Evolutionary conservation across 495 filamentous ascomycete species (phyloP).

Genomic region (Hypoxylon rickii): DNA sequence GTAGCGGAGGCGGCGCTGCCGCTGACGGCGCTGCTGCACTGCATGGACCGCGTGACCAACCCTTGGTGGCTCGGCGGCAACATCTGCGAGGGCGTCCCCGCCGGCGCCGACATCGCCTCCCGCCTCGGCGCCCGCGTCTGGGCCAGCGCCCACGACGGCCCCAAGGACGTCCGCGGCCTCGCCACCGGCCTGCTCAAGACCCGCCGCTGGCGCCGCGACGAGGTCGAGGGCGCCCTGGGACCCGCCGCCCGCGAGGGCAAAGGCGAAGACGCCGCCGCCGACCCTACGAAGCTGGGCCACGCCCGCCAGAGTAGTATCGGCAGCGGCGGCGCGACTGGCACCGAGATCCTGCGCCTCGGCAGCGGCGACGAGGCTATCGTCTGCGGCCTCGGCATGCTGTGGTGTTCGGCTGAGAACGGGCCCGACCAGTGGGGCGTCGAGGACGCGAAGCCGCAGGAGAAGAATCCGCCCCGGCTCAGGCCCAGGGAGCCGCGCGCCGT

Average conservation of each 20-base stretch:
- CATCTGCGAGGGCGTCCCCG: slow-evolving; percentile 59
- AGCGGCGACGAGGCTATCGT: slow-evolving; percentile 43
- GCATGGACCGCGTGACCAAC: slow-evolving; percentile 62
- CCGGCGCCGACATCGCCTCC: slow-evolving; percentile 61
- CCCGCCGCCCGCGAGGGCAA: slow-evolving; percentile 7
- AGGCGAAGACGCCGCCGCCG: no score
- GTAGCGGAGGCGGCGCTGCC: slow-evolving; percentile 62
- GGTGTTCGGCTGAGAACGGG: slow-evolving; percentile 14
- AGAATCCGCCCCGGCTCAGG: not conserved
- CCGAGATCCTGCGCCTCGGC: slow-evolving; percentile 37
- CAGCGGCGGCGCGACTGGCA: slow-evolving; percentile 16
- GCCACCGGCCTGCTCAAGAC: slow-evolving; percentile 54
- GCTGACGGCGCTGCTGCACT: slow-evolving; percentile 65
- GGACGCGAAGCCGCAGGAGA: not conserved
- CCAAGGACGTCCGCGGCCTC: slow-evolving; percentile 61
- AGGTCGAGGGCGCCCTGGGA: slow-evolving; percentile 44
- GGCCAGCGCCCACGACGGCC: slow-evolving; percentile 70
- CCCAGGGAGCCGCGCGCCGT: slow-evolving; percentile 18
- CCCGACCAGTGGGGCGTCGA: slow-evolving; percentile 9
- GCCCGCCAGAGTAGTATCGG: slow-evolving; percentile 12
- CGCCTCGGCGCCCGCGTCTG: slow-evolving; percentile 59
- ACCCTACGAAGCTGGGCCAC: no score
- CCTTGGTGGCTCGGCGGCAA: slow-evolving; percentile 70
- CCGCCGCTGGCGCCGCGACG: slow-evolving; percentile 47
- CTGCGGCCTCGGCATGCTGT: slow-evolving; percentile 31